Percentiles rank a stretch among this genome's conserved stretches.
These are phyloP conservation scores for Podospora conica DNA, from an alignment of 495 filamentous ascomycete species.

Conservation along the genomic window DNA sequence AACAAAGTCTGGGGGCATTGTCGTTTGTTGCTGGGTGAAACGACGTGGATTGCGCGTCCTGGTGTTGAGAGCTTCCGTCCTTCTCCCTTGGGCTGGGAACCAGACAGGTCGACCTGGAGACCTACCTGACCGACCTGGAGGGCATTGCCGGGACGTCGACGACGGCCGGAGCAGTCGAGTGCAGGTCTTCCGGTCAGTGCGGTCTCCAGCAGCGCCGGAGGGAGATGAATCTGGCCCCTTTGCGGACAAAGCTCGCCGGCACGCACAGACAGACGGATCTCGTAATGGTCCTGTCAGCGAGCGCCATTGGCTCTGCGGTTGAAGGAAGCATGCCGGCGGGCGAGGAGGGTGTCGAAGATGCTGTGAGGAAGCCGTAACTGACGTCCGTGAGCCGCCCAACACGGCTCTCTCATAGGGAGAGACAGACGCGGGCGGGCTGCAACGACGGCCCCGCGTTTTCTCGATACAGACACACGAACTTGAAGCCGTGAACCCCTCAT, in stretches of 20 bases:
- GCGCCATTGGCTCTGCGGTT: constrained; percentile 3
- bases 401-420: constrained; percentile 1
- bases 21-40: not conserved
- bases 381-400: constrained; percentile 5
- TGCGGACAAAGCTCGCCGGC: constrained; percentile 7
- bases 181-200: constrained; percentile 11
- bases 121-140: too few relatives aligned
- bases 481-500: constrained; percentile 2
- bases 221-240: constrained; percentile 1
- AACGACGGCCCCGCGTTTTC: constrained; percentile 7
- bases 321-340: constrained; percentile 1
- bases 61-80: not conserved
- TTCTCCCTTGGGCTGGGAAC: not conserved
- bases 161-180: not conserved
- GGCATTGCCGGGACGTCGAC: not conserved
- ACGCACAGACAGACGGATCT: constrained; percentile 18
- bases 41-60: not conserved
- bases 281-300: not conserved
- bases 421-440: constrained; percentile 8
- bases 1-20: not conserved
- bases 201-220: constrained; percentile 5
- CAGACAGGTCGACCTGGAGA: not conserved
- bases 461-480: not conserved
- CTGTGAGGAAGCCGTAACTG: not conserved
- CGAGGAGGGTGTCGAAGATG: not conserved